Percentiles rank a stretch among this genome's conserved stretches.
Evolutionary conservation across 1,139 yeast species (phyloP).

Genomic region (Lodderomyces jiufengensis): DNA sequence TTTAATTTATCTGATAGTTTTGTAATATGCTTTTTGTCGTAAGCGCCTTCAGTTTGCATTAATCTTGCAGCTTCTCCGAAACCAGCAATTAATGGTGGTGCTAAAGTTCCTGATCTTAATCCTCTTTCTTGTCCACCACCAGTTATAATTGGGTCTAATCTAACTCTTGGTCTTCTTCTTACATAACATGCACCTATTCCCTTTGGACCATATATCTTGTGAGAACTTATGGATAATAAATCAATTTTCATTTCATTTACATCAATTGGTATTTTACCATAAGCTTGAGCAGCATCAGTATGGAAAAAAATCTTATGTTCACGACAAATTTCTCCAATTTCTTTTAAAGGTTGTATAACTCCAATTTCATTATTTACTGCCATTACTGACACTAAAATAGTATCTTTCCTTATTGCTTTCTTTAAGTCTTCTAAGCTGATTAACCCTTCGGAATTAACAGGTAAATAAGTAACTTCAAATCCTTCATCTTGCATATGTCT

Average conservation of each 20-base stretch:
- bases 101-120: conserved; percentile 91
- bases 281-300: conserved; percentile 98
- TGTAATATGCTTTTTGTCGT: conserved; percentile 68
- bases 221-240: conserved; percentile 88
- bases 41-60: conserved; percentile 66
- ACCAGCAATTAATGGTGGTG: conserved; percentile 93
- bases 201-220: conserved; percentile 96
- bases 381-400: conserved; percentile 91
- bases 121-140: conserved; percentile 99
- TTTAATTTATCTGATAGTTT: conserved; percentile 70
- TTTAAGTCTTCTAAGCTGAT: conserved; percentile 74
- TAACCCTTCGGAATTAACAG: conserved; percentile 79
- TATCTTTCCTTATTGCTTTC: conserved; percentile 84
- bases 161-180: conserved; percentile 97
- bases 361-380: conserved; percentile 98
- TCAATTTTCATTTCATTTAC: conserved; percentile 94
- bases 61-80: conserved; percentile 97
- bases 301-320: conserved; percentile 90
- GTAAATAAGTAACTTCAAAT: conserved; percentile 89
- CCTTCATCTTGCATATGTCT: conserved; percentile 96
- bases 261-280: conserved; percentile 88
- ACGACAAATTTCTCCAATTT: conserved; percentile 86
- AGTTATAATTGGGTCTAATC: conserved; percentile 88
- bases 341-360: conserved; percentile 92
- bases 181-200: conserved; percentile 96